Base-by-base conservation (phyloP, 768 basidiomycete species). In the Kondoa malvinella region DNA sequence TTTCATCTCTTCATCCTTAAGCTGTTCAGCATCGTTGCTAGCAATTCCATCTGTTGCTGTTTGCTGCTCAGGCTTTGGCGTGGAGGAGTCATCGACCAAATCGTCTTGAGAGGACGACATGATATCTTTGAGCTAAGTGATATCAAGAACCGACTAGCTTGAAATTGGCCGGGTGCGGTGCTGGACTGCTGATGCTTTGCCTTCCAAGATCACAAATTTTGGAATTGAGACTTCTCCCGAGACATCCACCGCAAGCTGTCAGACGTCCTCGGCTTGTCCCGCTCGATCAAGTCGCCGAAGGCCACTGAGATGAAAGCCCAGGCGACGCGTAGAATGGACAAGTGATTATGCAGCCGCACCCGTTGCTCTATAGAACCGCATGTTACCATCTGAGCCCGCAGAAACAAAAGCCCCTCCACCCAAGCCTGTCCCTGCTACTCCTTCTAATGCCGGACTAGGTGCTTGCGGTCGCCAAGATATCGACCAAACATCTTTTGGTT, bases 401-500 rank as follows among this genome's bases (percentile, higher is more conserved):
- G 40, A 50, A 8, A 50, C 40, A 21, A 50, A 50, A 8, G 40
- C 40, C 12, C 40, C 40, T 8, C 40, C 40, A 50, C 40, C 40
- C 40, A 50, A 50, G 40, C 40, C 40, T 21, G 40, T 50, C 21
- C 40, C 40, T 50, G 40, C 40, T 50, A 50, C 40, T 8, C 40
- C 40, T 50, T 50, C 40, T 21, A 50, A 21, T 50, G 40, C 40
- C 21, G 40, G 8, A 21, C 40, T 50, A 8, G 40, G 40, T 8
- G 40, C 40, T 15, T 72, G 70, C 8, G 70, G 70, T 2, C 66
- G 67, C 68, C 68, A 73, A 0, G 72, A 57, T n/a, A 73, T 56
- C 1, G 70, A 2, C 70, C 70, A 73, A 33, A 71, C 70, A 57
- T 73, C 72, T 16, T 67, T 70, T 0, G 65, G 58, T 30, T 69